Evolutionary conservation across 2,329 filamentous ascomycete species (phyloP).

Genomic region (Penicillium brasilianum): DNA sequence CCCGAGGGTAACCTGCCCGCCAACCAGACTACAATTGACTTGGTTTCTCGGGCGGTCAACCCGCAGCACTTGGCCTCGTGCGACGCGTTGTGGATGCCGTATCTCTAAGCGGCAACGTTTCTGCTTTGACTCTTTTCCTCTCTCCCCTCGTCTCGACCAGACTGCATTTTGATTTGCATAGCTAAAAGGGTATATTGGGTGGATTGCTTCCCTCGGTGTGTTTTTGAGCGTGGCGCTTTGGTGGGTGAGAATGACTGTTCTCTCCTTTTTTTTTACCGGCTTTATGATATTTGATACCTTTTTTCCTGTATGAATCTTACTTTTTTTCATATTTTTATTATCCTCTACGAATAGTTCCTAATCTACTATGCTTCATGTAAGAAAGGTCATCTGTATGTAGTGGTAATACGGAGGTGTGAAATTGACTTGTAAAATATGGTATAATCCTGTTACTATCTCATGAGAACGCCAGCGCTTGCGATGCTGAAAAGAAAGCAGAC

Average conservation of each 20-base stretch:
- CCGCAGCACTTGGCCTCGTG: slow-evolving; percentile 85
- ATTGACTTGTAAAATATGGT: background rate
- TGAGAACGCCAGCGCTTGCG: slow-evolving; percentile 24
- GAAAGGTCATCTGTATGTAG: slow-evolving; percentile 15
- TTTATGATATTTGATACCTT: slow-evolving; percentile 29
- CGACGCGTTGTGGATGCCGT: slow-evolving; percentile 97
- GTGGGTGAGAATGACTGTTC: slow-evolving; percentile 17
- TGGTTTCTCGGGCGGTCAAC: slow-evolving; percentile 90
- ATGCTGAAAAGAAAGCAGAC: slow-evolving; percentile 8
- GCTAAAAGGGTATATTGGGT: slow-evolving; percentile 15
- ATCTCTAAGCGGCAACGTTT: slow-evolving; percentile 63
- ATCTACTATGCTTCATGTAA: slow-evolving; percentile 19
- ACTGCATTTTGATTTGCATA: slow-evolving; percentile 15
- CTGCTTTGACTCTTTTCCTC: slow-evolving; percentile 20
- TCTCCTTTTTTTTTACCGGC: slow-evolving; percentile 14
- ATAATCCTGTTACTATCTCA: slow-evolving; percentile 7
- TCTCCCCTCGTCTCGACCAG: slow-evolving; percentile 8
- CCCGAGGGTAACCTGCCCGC: slow-evolving; percentile 82
- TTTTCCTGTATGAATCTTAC: slow-evolving; percentile 24
- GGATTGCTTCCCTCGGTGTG: slow-evolving; percentile 19
- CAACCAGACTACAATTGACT: slow-evolving; percentile 95
- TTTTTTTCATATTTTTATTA: slow-evolving; percentile 15
- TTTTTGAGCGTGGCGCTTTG: slow-evolving; percentile 34
- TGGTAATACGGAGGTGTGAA: background rate
- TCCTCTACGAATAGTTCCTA: slow-evolving; percentile 20